phyloP scores from a whole-genome alignment of 306 rosid genomes.

The Chamaecrista fasciculata region DNA sequence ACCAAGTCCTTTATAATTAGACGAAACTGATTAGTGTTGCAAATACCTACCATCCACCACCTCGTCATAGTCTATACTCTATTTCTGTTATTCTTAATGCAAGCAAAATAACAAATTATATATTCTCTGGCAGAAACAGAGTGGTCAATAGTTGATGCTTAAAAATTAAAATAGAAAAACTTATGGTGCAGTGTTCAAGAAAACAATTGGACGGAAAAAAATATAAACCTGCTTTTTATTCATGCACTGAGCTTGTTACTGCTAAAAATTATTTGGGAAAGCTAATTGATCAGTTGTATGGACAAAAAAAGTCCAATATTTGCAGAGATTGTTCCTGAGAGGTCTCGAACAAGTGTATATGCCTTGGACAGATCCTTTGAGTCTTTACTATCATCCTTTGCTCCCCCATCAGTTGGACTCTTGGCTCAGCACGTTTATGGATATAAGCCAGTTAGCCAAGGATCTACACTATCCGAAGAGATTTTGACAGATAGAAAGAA shows the following conservation, averaged over 20 bases:
- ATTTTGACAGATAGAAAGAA: conserved; percentile 73
- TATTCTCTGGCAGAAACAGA: conserved; percentile 4
- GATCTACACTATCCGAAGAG: conserved; percentile 51
- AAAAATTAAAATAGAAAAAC: neutral
- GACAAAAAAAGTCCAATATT: conserved; percentile 77
- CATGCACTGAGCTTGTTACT: conserved; percentile 2
- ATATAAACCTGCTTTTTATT: neutral
- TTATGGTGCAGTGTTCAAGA: neutral
- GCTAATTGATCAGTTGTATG: conserved; percentile 24
- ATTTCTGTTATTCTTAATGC: neutral
- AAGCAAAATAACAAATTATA: conserved; percentile 4
- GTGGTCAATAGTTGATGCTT: too few species aligned
- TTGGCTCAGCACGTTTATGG: conserved; percentile 86
- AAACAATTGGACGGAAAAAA: neutral
- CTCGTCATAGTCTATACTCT: neutral
- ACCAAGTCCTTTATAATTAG: neutral
- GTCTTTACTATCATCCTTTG: conserved; percentile 83
- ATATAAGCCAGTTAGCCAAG: conserved; percentile 60
- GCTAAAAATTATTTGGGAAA: neutral
- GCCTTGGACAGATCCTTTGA: conserved; percentile 88
- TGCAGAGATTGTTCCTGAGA: conserved; percentile 98
- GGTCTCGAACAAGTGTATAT: conserved; percentile 77
- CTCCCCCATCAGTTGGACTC: conserved; percentile 86
- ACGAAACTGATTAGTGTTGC: neutral
- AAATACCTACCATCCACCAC: neutral